Evolutionary conservation across 108 stramenopile genomes (phyloP).

Genomic region (Conticribra guillardii): DNA sequence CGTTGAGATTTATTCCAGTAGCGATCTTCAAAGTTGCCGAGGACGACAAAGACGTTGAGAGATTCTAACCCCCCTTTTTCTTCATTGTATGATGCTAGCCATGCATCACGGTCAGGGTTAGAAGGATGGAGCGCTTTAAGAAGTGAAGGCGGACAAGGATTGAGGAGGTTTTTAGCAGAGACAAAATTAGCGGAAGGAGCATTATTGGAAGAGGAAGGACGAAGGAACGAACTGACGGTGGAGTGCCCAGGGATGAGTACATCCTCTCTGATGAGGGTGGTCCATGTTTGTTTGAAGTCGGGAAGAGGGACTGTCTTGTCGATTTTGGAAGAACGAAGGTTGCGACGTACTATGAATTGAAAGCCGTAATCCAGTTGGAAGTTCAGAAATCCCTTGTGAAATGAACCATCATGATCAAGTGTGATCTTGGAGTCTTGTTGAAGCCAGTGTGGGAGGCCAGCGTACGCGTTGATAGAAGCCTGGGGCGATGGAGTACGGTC

Average conservation of each 20-base stretch:
- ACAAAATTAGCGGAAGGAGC: too few relatives aligned
- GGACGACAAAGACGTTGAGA: constrained; percentile 6
- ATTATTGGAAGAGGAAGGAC: not conserved
- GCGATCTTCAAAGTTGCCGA: constrained; percentile 18
- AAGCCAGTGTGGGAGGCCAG: not conserved
- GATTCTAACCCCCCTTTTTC: not conserved
- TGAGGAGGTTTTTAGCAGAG: too few relatives aligned
- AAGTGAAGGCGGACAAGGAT: constrained; percentile 4
- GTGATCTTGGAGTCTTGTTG: too few relatives aligned
- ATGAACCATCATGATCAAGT: not conserved
- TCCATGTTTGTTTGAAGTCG: constrained; percentile 2
- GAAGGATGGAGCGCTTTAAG: too few relatives aligned
- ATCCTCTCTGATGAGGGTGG: not conserved
- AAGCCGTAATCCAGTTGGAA: constrained; percentile 5
- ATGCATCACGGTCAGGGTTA: not conserved
- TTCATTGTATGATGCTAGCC: constrained; percentile 11
- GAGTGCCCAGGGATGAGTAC: not conserved
- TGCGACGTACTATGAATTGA: not conserved
- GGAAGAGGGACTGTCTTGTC: constrained; percentile 9
- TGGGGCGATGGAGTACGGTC: too few relatives aligned
- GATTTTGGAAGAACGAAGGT: not conserved
- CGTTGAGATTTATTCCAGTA: constrained; percentile 15
- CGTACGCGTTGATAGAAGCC: not conserved
- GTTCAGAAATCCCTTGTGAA: constrained; percentile 8
- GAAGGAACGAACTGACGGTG: constrained; percentile 2